phyloP scores from a whole-genome alignment of 257 asterid genomes.

The Datura wrightii region DNA sequence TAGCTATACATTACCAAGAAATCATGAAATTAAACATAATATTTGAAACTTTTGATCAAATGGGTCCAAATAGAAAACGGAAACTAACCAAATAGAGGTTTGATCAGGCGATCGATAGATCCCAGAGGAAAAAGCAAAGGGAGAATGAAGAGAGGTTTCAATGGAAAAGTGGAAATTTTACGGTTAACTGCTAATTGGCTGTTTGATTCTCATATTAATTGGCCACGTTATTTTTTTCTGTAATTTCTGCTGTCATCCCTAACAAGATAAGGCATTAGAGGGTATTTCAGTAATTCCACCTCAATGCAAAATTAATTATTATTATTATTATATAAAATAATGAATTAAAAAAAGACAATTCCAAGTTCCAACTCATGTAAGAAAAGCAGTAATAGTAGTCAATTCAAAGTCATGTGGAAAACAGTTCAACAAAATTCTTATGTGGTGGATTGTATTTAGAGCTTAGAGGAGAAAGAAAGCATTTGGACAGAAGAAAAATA shows the following conservation, averaged over 20 bases:
- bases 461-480: not conserved
- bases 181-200: constrained; percentile 29
- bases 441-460: not conserved
- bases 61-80: not conserved
- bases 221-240: constrained; percentile 19
- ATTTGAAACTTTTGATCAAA: not conserved
- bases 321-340: too few relatives aligned
- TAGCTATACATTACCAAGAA: not conserved
- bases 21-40: not conserved
- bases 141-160: constrained; percentile 3
- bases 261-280: not conserved
- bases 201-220: constrained; percentile 31
- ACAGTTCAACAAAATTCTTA: not conserved
- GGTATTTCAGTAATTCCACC: constrained; percentile 1
- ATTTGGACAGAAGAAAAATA: not conserved
- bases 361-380: not conserved
- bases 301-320: not conserved
- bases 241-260: constrained; percentile 24
- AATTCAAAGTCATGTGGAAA: not conserved
- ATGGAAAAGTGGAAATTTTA: constrained; percentile 25
- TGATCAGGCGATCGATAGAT: constrained; percentile 27
- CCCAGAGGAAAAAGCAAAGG: not conserved
- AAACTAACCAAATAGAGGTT: not conserved
- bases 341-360: not conserved
- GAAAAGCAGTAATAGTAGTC: not conserved